Conservation (phyloP, 2,329 filamentous ascomycete species). For the Apiospora koreana region DNA sequence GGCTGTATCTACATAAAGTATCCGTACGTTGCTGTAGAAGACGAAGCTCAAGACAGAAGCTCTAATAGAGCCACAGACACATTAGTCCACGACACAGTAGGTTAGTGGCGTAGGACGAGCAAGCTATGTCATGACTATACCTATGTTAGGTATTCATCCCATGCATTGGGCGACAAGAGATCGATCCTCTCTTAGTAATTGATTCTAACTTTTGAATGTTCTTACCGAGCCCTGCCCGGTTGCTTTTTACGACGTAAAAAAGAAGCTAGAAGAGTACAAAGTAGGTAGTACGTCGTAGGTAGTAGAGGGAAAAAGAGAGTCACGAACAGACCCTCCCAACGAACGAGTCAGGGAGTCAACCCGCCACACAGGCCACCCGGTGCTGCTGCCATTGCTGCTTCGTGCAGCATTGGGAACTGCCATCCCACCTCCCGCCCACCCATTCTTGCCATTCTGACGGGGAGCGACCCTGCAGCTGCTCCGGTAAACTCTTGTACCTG, state of each 20-base stretch:
- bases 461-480: background rate
- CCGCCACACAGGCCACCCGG: conserved; percentile 5
- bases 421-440: background rate
- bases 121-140: background rate
- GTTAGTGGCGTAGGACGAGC: background rate
- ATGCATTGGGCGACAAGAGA: background rate
- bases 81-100: background rate
- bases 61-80: background rate
- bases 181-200: background rate
- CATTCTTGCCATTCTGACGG: background rate
- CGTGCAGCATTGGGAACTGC: conserved; percentile 2
- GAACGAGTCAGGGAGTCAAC: background rate
- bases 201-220: background rate
- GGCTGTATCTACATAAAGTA: background rate
- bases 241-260: background rate
- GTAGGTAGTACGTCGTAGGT: no score
- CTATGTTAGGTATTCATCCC: background rate
- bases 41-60: background rate
- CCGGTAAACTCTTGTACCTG: background rate
- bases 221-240: background rate
- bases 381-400: conserved; percentile 1
- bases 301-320: background rate
- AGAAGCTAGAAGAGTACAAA: background rate
- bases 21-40: background rate
- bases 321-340: background rate